Evolutionary conservation across 2,329 filamentous ascomycete genomes (phyloP), one percentile per base, ranked within the genome.

Genomic region (Fusarium humuli): DNA sequence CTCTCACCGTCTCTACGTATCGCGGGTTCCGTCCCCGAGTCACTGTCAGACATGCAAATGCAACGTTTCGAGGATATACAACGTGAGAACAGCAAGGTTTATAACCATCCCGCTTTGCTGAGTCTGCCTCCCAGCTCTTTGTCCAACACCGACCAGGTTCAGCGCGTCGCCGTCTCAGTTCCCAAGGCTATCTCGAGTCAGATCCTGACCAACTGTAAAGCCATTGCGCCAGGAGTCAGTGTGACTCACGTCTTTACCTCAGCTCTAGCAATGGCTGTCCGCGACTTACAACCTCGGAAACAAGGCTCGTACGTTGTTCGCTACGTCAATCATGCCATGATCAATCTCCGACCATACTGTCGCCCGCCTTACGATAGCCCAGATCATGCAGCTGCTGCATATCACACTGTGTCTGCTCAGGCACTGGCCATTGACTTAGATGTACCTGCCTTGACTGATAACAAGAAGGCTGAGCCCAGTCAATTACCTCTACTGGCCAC

Each of bases 381-480:
- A 4, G 10, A 30, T 14, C 55, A 61, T 37, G 44, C 45, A 5
- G 37, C 40, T 3, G 25, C 50, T 25, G 5, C 57, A 4, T 60
- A 41, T n/a, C 50, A 60, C 8, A 22, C 50, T 2, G 16, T 60
- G 0, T 37, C 40, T 2, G 12, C 41, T 7, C 30, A 60, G 20
- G 30, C 57, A 7, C 14, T 61, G 2, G 20, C 4, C 2, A 52
- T 60, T 2, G 59, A 61, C 3, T 0, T 61, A 4, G 5, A 37
- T 7, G 37, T 45, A 9, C 37, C 45, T 7, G 7, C 16, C 7
- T 6, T 13, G 3, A 5, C 8, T 2, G 18, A 16, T 1, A 18
- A 4, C 1, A 5, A 7, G 0, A 6, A 7, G 1, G 0, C 14
- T 11, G 2, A 4, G 0, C 2, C 7, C 2, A 41, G 20, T n/a